Percentiles rank a stretch among this genome's conserved stretches.
Conservation (phyloP, 2,329 filamentous ascomycete species). For the Grosmannia serpens region DNA sequence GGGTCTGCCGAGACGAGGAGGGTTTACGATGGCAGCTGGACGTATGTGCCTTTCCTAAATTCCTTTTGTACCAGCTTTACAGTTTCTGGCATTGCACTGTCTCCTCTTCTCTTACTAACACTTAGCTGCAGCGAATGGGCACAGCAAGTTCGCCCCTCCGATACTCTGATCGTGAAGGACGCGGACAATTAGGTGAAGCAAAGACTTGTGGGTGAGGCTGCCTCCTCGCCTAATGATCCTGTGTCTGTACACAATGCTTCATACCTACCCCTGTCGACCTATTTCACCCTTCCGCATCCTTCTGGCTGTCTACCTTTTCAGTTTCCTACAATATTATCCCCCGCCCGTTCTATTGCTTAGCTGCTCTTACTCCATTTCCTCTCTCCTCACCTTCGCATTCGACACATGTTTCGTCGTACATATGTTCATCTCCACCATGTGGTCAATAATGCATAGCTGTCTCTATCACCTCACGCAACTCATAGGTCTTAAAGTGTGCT, state of each 20-base stretch:
- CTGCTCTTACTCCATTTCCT: neutral
- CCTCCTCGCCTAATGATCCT: too few relatives aligned
- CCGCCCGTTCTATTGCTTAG: neutral
- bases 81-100: neutral
- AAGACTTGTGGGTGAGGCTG: neutral
- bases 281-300: neutral
- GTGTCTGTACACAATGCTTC: neutral
- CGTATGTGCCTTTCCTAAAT: constrained; percentile 47
- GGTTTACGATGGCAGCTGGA: constrained; percentile 97
- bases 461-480: too few relatives aligned
- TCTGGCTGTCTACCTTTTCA: neutral
- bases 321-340: neutral
- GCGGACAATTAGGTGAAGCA: neutral
- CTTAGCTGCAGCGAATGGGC: constrained; percentile 11
- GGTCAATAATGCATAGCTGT: too few relatives aligned
- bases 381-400: neutral
- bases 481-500: too few relatives aligned
- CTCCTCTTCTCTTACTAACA: neutral
- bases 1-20: constrained; percentile 54
- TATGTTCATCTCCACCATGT: too few relatives aligned
- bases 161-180: constrained; percentile 9
- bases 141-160: constrained; percentile 11
- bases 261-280: neutral
- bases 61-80: neutral
- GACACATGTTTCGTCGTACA: neutral